A percentile compares a stretch with the other conserved stretches of the same genome.
phyloP scores from a whole-genome alignment of 202 grass and related monocot species.

The Musa balbisiana region DNA sequence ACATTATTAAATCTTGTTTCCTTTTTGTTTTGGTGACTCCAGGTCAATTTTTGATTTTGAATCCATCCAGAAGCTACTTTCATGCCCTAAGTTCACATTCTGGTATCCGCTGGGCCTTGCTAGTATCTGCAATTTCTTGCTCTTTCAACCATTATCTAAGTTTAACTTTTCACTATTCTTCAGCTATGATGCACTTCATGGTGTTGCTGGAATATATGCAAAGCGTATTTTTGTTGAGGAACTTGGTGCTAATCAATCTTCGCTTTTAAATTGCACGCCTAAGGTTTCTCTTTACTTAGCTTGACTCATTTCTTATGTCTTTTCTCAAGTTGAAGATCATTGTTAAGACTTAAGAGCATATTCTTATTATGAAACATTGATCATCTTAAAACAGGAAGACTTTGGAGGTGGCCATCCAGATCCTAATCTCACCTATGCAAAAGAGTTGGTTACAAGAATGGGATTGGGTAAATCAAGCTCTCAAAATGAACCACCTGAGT shows the following conservation, averaged over 20 bases:
- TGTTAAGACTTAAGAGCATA: constrained; percentile 15
- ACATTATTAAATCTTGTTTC: background rate
- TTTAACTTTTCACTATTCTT: constrained; percentile 14
- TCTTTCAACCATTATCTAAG: constrained; percentile 19
- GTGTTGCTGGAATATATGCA: constrained; percentile 92
- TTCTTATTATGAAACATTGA: background rate
- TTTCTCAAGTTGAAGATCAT: background rate
- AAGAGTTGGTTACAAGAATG: constrained; percentile 91
- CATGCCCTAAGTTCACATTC: constrained; percentile 86
- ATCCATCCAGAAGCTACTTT: constrained; percentile 76
- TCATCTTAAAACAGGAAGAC: constrained; percentile 54
- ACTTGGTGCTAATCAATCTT: constrained; percentile 81
- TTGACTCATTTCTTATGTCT: constrained; percentile 16
- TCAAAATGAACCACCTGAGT: constrained; percentile 66
- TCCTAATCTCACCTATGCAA: constrained; percentile 97
- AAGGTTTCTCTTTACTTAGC: constrained; percentile 46
- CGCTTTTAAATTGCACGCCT: constrained; percentile 86
- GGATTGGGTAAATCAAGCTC: constrained; percentile 64
- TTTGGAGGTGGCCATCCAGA: constrained; percentile 97
- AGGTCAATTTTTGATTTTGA: constrained; percentile 97
- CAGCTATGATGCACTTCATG: constrained; percentile 95
- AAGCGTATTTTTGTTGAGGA: constrained; percentile 94
- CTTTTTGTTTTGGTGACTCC: background rate
- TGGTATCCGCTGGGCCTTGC: constrained; percentile 45
- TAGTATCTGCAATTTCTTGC: constrained; percentile 11